These are phyloP conservation scores for Eimeria acervulina DNA, from an alignment of 169 alveolate genomes.

Conservation along the genomic window DNA sequence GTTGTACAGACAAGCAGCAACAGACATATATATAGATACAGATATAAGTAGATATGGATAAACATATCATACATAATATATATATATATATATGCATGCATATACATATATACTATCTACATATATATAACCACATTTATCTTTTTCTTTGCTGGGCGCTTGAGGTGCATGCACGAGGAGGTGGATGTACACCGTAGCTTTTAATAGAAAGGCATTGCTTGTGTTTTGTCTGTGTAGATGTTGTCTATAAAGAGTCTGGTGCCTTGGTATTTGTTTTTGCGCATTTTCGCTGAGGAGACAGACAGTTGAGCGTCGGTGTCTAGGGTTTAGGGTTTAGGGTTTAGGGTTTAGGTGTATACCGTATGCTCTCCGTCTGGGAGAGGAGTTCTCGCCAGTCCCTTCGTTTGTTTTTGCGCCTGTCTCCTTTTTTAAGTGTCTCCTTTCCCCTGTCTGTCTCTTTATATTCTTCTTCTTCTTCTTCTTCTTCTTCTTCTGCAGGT, in stretches of 20 bases:
- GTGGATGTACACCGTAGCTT: no score
- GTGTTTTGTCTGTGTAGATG: no score
- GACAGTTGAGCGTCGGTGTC: no score
- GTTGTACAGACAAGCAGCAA: no score
- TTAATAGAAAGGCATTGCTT: background rate
- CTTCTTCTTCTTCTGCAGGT: slow-evolving; percentile 25
- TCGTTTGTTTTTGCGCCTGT: background rate
- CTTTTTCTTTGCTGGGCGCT: background rate
- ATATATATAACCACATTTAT: background rate
- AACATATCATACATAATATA: background rate
- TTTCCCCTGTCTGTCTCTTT: no score
- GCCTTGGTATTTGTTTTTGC: no score
- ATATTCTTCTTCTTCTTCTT: background rate
- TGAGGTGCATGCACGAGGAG: background rate
- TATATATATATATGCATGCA: background rate
- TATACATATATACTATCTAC: background rate
- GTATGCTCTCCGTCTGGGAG: background rate
- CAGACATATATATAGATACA: no score
- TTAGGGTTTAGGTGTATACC: background rate
- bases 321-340: no score
- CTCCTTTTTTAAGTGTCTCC: background rate
- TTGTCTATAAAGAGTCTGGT: no score
- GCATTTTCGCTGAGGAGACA: no score
- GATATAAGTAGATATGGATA: no score
- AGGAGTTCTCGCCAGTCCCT: slow-evolving; percentile 18